Evolutionary conservation across 2,329 filamentous ascomycete species (phyloP).

Genomic region (Trichothecium roseum): DNA sequence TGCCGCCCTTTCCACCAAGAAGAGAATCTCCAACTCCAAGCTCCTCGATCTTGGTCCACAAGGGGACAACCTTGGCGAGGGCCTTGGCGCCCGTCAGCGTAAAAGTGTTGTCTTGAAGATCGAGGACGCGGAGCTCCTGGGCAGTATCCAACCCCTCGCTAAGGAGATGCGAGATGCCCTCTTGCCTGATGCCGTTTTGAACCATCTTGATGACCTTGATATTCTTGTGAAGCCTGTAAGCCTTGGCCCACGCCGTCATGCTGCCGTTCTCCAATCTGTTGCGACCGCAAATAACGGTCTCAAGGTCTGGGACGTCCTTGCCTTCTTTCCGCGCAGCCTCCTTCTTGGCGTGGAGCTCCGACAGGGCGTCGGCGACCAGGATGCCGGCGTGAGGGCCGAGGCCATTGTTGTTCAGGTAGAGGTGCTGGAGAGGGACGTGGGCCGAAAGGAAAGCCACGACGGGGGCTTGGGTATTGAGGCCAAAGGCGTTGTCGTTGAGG

Average conservation of each 20-base stretch:
- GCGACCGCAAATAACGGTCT: constrained; percentile 94
- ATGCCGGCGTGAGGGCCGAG: constrained; percentile 86
- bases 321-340: constrained; percentile 62
- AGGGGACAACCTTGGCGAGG: constrained; percentile 61
- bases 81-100: constrained; percentile 70
- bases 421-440: constrained; percentile 83
- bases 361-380: constrained; percentile 79
- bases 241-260: constrained; percentile 89
- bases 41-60: constrained; percentile 69
- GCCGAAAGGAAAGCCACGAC: constrained; percentile 83
- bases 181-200: constrained; percentile 92
- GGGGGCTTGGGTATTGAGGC: constrained; percentile 86
- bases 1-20: constrained; percentile 65
- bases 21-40: constrained; percentile 85
- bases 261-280: constrained; percentile 93
- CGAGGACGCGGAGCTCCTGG: constrained; percentile 60
- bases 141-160: constrained; percentile 67
- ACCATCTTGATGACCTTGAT: constrained; percentile 92
- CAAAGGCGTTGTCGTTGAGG: constrained; percentile 96
- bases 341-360: constrained; percentile 75
- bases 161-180: constrained; percentile 77
- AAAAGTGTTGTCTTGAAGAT: constrained; percentile 97
- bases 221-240: constrained; percentile 72
- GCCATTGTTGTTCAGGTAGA: constrained; percentile 97
- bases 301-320: constrained; percentile 67